Conservation (phyloP, 345 rosid species). For the Atalantia buxifolia region DNA sequence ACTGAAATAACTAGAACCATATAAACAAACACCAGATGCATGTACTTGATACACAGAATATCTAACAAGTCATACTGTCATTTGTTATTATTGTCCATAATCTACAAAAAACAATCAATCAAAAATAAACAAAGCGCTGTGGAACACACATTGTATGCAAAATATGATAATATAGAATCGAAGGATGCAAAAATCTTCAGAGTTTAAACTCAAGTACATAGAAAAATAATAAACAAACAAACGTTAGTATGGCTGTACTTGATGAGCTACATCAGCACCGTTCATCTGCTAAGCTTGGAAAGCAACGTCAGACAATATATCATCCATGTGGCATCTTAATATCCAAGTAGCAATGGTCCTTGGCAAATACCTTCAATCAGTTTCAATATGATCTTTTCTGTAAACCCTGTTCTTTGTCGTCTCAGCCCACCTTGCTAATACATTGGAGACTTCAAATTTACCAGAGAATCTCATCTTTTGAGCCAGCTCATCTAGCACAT, state of each 20-base stretch:
- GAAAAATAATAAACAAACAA: neutral
- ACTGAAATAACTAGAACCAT: neutral
- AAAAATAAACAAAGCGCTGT: too few species aligned
- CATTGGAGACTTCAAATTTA: slow-evolving; percentile 61
- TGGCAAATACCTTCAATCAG: slow-evolving; percentile 10
- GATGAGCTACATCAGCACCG: neutral
- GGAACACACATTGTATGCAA: too few species aligned
- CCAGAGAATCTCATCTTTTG: slow-evolving; percentile 72
- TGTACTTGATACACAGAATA: neutral
- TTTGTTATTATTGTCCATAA: too few species aligned
- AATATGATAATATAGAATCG: too few species aligned
- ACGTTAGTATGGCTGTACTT: neutral
- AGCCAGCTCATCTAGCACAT: slow-evolving; percentile 68
- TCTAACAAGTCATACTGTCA: too few species aligned
- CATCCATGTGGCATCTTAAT: neutral
- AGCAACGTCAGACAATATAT: neutral
- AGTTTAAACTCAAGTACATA: neutral
- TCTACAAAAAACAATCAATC: too few species aligned
- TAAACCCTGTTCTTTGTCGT: slow-evolving; percentile 50
- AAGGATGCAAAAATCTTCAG: neutral
- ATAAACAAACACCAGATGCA: neutral
- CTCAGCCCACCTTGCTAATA: slow-evolving; percentile 63
- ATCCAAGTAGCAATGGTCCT: neutral
- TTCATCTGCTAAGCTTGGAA: neutral
- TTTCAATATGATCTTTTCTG: slow-evolving; percentile 28